phyloP scores from a whole-genome alignment of 257 asterid species.

The Solanum paucissectum region DNA sequence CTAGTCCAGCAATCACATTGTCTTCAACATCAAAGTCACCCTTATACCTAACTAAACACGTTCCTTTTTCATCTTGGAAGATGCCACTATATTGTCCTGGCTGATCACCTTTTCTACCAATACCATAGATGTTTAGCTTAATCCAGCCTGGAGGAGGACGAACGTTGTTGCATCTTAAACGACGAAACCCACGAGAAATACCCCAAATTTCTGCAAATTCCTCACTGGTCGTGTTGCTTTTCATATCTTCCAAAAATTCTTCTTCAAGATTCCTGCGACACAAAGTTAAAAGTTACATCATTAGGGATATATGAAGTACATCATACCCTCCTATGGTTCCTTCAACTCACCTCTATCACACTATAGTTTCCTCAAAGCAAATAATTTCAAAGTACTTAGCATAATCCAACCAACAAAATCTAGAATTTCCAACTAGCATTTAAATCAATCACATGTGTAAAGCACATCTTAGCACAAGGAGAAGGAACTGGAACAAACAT shows the following conservation, averaged over 20 bases:
- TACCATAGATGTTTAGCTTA: background rate
- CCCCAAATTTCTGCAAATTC: background rate
- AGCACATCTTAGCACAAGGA: background rate
- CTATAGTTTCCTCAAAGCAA: background rate
- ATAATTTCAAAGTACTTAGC: background rate
- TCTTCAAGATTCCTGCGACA: background rate
- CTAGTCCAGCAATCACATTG: background rate
- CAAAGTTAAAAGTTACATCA: background rate
- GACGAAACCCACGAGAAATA: background rate
- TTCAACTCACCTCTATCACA: background rate
- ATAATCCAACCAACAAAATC: background rate
- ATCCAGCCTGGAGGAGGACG: conserved; percentile 5
- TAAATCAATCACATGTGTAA: background rate
- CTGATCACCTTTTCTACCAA: background rate
- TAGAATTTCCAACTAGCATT: background rate
- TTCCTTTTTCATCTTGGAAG: background rate
- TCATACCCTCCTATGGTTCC: background rate
- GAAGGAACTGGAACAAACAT: background rate
- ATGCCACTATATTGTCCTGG: background rate
- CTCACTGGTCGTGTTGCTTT: too few relatives aligned
- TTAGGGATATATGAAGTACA: background rate
- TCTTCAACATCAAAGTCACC: background rate
- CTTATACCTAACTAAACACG: background rate
- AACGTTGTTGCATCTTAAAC: background rate
- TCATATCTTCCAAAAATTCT: background rate